A percentile compares a stretch with the other conserved stretches of the same genome.
Evolutionary conservation across 805 yeast genomes (phyloP).

Genomic region (Lipomyces lipofer): DNA sequence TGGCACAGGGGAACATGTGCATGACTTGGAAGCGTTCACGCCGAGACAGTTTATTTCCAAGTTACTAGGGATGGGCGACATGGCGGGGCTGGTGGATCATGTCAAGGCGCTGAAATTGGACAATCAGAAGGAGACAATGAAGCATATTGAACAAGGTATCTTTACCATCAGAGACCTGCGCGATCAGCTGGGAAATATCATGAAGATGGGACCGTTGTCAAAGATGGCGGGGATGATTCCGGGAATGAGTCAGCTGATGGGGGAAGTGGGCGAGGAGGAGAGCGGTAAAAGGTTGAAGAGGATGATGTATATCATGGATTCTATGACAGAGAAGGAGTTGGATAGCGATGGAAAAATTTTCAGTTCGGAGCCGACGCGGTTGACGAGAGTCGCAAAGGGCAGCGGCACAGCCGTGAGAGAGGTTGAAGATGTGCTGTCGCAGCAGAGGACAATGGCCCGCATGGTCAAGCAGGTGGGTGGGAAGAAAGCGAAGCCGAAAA

Average conservation of each 20-base stretch:
- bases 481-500: slow-evolving; percentile 37
- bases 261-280: slow-evolving; percentile 75
- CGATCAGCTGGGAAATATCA: slow-evolving; percentile 89
- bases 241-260: slow-evolving; percentile 82
- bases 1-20: slow-evolving; percentile 98
- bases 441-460: slow-evolving; percentile 89
- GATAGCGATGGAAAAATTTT: slow-evolving; percentile 86
- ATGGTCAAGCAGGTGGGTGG: slow-evolving; percentile 77
- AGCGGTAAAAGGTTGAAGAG: slow-evolving; percentile 78
- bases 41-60: slow-evolving; percentile 90
- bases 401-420: slow-evolving; percentile 91
- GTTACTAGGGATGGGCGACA: slow-evolving; percentile 91
- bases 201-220: slow-evolving; percentile 95
- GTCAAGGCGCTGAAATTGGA: slow-evolving; percentile 84
- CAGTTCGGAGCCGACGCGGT: slow-evolving; percentile 76
- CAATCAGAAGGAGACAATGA: slow-evolving; percentile 79
- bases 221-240: slow-evolving; percentile 96
- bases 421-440: slow-evolving; percentile 87
- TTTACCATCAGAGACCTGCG: slow-evolving; percentile 89
- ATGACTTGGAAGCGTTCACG: slow-evolving; percentile 86
- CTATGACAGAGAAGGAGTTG: slow-evolving; percentile 90
- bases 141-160: slow-evolving; percentile 91
- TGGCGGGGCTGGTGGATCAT: slow-evolving; percentile 91
- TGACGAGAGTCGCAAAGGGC: slow-evolving; percentile 89
- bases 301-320: slow-evolving; percentile 90